Evolutionary conservation across 2,329 filamentous ascomycete genomes (phyloP), one percentile per base, ranked within the genome.

Genomic region (Leptosphaerulina australis): DNA sequence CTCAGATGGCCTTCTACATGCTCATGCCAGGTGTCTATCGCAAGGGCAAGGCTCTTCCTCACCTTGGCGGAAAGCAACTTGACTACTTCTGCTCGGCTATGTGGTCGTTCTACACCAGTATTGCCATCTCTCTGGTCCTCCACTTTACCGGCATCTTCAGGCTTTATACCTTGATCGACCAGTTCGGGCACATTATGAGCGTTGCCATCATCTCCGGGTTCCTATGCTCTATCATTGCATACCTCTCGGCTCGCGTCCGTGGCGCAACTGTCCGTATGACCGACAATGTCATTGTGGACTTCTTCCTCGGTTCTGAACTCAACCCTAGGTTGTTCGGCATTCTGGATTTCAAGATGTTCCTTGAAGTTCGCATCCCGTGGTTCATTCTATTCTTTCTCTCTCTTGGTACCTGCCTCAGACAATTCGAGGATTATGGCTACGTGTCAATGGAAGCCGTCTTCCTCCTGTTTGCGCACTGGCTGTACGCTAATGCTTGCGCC

Each of bases 311-410:
- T 44, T 88, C 88, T 10, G 90, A 95, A 76, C 80, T 95, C 46
- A 94, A 95, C 76, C 90, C 90, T 4, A 83, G 90, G 60, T 83
- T 97, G 80, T 93, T 91, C 68, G 87, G 86, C 47, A 86, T 90
- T 61, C 76, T 95, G 40, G 90, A 95, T 74, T 90, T 94, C 78
- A 95, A 95, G 78, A 94, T 95, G 90, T 96, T 96, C 77, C 94
- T 91, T 67, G 91, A 96, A 73, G 91, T 96, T 54, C 88, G 91
- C 62, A 83, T 96, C 58, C 91, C 91, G 28, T 96, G 91, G 91
- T 96, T 87, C 75, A 92, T 96, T 60, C 82, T 96, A 34, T 87
- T 96, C 67, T 83, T 93, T 52, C 80, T 93, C 33, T 87, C 86
- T 50, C 81, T 88, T 52, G 90, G 87, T 30, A 83, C 90, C 9